These are phyloP conservation scores for Lichtheimia ornata DNA, from an alignment of 371 early-diverging fungal species.

Conservation along the genomic window DNA sequence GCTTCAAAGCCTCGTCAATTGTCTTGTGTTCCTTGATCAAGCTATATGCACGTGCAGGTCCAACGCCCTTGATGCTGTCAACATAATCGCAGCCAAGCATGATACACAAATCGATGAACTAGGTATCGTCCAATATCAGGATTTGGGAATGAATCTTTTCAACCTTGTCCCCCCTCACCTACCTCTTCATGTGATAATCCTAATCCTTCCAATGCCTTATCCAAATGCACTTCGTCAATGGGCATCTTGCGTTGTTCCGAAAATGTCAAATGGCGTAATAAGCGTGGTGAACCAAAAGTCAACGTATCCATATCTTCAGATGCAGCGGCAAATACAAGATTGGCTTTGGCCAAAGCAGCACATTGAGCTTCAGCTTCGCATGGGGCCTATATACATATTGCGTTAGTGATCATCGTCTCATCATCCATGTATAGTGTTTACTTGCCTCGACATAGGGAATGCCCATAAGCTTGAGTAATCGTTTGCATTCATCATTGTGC, in stretches of 20 bases:
- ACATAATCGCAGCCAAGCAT: conserved; percentile 99
- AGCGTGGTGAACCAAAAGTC: conserved; percentile 91
- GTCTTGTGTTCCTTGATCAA: conserved; percentile 88
- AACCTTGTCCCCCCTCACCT: conserved; percentile 8
- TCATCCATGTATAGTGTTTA: conserved; percentile 7
- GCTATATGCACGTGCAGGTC: conserved; percentile 89
- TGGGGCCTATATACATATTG: conserved; percentile 70
- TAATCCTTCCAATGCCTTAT: conserved; percentile 85
- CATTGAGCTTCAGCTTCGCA: conserved; percentile 99
- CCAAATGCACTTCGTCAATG: conserved; percentile 89
- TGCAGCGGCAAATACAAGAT: conserved; percentile 96
- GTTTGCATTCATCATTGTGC: conserved; percentile 96
- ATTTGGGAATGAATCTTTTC: neutral
- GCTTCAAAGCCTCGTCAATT: conserved; percentile 87
- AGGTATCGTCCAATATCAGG: conserved; percentile 4
- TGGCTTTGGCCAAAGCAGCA: conserved; percentile 88
- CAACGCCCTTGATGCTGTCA: conserved; percentile 95
- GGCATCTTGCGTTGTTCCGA: conserved; percentile 93
- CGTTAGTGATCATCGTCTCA: neutral
- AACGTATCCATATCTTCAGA: conserved; percentile 99
- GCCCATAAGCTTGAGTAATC: conserved; percentile 93
- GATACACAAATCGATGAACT: conserved; percentile 99
- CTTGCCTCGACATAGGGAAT: conserved; percentile 88
- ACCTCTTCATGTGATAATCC: conserved; percentile 76
- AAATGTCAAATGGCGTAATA: conserved; percentile 96